phyloP scores from a whole-genome alignment of 495 filamentous ascomycete species.

The Neohortaea acidophila region DNA sequence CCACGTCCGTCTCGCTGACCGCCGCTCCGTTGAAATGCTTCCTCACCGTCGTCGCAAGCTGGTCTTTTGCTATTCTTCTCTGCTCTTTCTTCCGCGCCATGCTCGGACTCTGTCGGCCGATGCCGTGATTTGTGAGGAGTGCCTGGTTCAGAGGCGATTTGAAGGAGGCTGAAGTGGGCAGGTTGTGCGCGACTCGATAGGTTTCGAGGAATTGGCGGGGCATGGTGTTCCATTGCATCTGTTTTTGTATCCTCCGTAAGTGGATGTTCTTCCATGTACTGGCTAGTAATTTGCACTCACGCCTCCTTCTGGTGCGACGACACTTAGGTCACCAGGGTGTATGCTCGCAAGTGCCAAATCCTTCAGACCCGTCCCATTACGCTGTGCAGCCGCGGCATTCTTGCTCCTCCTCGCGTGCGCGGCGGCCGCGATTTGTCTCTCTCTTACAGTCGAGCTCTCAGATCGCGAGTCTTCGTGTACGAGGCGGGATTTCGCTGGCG shows the following conservation, averaged over 20 bases:
- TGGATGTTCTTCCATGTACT: not conserved
- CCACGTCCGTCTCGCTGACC: conserved; percentile 73
- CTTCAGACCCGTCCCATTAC: conserved; percentile 24
- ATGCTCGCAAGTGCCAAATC: conserved; percentile 22
- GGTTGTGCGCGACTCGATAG: conserved; percentile 64
- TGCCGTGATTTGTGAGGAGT: conserved; percentile 51
- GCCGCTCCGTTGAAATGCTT: conserved; percentile 83
- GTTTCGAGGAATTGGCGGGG: conserved; percentile 57
- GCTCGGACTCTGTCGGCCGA: conserved; percentile 59
- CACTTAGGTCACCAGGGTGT: conserved; percentile 10
- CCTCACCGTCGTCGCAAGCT: conserved; percentile 64
- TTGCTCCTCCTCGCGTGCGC: conserved; percentile 8
- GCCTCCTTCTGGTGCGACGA: conserved; percentile 6
- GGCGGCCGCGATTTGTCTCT: conserved; percentile 9
- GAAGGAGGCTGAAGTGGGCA: conserved; percentile 55
- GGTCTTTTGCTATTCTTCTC: conserved; percentile 55
- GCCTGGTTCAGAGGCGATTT: conserved; percentile 54
- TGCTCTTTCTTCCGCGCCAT: conserved; percentile 48
- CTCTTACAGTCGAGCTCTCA: conserved; percentile 9
- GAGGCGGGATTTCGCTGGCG: conserved; percentile 16
- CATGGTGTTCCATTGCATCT: conserved; percentile 68
- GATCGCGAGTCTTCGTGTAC: conserved; percentile 17
- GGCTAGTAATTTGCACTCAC: conserved; percentile 19
- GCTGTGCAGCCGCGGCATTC: conserved; percentile 8
- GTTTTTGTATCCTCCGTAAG: not conserved